Percentiles rank a stretch among this genome's conserved stretches.
Conservation (phyloP, 177 flowering plant genomes). For the Vitis hybrid region DNA sequence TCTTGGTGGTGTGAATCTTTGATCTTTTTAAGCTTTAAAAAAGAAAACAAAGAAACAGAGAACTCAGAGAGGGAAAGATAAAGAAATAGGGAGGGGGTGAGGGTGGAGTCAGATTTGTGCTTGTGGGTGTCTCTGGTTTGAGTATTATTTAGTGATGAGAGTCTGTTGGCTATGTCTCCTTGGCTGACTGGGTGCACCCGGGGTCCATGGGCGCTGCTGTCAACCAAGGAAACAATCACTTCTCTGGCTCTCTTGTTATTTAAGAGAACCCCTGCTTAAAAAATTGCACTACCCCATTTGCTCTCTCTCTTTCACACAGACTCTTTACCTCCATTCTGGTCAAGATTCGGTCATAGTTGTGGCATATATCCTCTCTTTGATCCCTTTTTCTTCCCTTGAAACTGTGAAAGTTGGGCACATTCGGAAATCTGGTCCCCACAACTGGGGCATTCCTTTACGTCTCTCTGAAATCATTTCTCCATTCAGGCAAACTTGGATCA, state of each 20-base stretch:
- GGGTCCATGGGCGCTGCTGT: conserved; percentile 57
- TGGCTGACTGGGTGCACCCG: conserved; percentile 44
- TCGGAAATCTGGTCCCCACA: conserved; percentile 40
- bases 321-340: conserved; percentile 31
- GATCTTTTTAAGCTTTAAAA: conserved; percentile 13
- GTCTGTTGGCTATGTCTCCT: conserved; percentile 63
- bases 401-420: conserved; percentile 23
- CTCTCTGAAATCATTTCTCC: conserved; percentile 11
- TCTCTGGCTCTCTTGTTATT: conserved; percentile 48
- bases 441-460: conserved; percentile 18
- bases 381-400: conserved; percentile 27
- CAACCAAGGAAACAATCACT: conserved; percentile 54
- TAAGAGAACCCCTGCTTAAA: conserved; percentile 43
- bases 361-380: conserved; percentile 36
- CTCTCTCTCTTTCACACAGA: conserved; percentile 19
- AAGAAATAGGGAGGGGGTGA: conserved; percentile 23
- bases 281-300: conserved; percentile 22
- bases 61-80: conserved; percentile 22
- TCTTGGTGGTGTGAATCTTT: conserved; percentile 29
- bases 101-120: conserved; percentile 42
- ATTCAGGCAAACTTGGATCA: conserved; percentile 2
- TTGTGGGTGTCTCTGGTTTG: conserved; percentile 41
- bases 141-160: conserved; percentile 40
- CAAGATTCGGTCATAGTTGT: conserved; percentile 47
- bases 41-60: conserved; percentile 24